Percentiles rank a stretch among this genome's conserved stretches.
Evolutionary conservation across 257 asterid genomes (phyloP).

Genomic region (Scutellaria galericulata): DNA sequence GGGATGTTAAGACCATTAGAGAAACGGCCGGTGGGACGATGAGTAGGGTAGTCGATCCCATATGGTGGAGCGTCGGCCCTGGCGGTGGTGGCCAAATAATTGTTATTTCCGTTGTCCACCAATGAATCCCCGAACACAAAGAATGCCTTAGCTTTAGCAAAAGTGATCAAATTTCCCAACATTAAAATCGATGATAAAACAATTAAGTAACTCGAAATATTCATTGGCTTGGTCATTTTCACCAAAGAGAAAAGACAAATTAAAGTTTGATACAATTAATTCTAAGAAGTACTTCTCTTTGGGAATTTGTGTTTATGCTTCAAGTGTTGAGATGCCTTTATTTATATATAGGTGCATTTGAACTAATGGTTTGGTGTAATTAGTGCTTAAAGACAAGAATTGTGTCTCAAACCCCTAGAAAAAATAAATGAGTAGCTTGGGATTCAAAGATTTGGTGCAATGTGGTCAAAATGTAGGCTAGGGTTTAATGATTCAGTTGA

Average conservation of each 20-base stretch:
- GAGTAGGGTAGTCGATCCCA: slow-evolving; percentile 52
- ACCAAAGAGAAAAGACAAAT: neutral
- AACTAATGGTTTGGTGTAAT: slow-evolving; percentile 27
- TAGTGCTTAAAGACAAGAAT: slow-evolving; percentile 26
- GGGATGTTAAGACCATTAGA: slow-evolving; percentile 58
- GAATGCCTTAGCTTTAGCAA: slow-evolving; percentile 37
- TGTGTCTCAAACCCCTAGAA: slow-evolving; percentile 15
- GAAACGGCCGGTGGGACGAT: slow-evolving; percentile 52
- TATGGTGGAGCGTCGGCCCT: slow-evolving; percentile 53
- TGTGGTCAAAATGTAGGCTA: slow-evolving; percentile 30
- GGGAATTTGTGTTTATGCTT: slow-evolving; percentile 20
- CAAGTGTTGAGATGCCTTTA: slow-evolving; percentile 1
- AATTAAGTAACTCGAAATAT: neutral
- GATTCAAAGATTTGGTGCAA: slow-evolving; percentile 22
- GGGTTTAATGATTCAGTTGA: slow-evolving; percentile 26
- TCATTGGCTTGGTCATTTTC: slow-evolving; percentile 21
- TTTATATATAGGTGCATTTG: slow-evolving; percentile 17
- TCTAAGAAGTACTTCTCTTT: too few species aligned
- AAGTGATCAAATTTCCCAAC: neutral
- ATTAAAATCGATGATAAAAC: slow-evolving; percentile 20
- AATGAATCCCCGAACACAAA: slow-evolving; percentile 56
- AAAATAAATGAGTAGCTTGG: neutral
- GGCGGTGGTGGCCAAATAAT: slow-evolving; percentile 49
- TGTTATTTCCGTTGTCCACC: slow-evolving; percentile 57
- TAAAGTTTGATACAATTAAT: neutral